Percentiles rank a stretch among this genome's conserved stretches.
Conservation (phyloP, 176 grass and related monocot species). For the Elaeis guineensis region DNA sequence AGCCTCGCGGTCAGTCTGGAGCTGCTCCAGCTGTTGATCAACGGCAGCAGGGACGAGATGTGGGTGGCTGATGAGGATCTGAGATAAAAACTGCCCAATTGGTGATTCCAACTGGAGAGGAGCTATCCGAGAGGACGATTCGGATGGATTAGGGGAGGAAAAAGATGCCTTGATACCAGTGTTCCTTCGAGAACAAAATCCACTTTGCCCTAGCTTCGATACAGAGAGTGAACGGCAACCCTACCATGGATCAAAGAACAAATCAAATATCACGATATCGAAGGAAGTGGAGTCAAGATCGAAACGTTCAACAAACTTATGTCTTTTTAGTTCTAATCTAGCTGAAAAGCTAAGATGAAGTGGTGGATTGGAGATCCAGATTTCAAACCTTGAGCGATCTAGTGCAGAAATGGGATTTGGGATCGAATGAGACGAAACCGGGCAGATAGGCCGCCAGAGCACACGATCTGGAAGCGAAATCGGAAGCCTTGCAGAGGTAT, state of each 20-base stretch:
- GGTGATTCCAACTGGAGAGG: constrained; percentile 87
- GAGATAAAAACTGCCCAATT: constrained; percentile 72
- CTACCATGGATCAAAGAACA: constrained; percentile 22
- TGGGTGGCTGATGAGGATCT: constrained; percentile 79
- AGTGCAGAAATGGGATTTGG: constrained; percentile 17
- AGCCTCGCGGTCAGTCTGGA: constrained; percentile 53
- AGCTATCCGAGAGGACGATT: constrained; percentile 58
- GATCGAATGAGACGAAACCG: constrained; percentile 28
- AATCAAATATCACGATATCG: not conserved
- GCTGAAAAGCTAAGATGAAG: too few relatives aligned
- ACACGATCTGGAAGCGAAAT: constrained; percentile 12
- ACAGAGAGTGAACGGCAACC: constrained; percentile 28
- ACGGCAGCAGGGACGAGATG: constrained; percentile 81
- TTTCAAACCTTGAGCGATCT: constrained; percentile 53
- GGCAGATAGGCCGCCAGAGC: constrained; percentile 6
- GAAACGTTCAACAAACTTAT: not conserved
- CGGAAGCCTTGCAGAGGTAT: constrained; percentile 27
- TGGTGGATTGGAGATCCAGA: not conserved
- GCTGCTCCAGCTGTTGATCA: constrained; percentile 92
- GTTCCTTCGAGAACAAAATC: constrained; percentile 29
- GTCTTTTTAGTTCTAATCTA: too few relatives aligned
- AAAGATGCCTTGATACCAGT: constrained; percentile 39
- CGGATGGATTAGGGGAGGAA: constrained; percentile 27
- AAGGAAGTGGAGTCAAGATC: not conserved
- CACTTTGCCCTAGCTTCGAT: constrained; percentile 30